Evolutionary conservation across 257 asterid genomes (phyloP), one percentile per base, ranked within the genome.

Genomic region (Solanum phureja): DNA sequence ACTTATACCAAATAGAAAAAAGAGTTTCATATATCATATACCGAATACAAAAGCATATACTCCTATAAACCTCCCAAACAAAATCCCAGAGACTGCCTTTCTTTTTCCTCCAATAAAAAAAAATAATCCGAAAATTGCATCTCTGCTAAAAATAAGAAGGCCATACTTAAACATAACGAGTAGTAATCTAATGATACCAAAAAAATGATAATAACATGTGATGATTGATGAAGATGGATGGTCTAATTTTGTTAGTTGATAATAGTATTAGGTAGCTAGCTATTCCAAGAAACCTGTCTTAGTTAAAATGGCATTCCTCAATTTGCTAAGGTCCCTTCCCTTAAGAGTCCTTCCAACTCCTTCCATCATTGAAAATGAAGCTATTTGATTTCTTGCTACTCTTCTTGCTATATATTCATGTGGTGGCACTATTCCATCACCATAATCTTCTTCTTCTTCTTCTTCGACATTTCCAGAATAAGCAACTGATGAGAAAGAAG

Each of bases 321-420:
- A 76, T 33, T 86, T 91, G 88, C 93, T 92, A 40, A 94, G 93
- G 31, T 95, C 97, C 69, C 98, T 94, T 46, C 98, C 98, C 88
- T 94, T 94, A 35, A 95, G 97, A 10, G 97, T 95, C 29, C 96
- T 88, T 33, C 98, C 98, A 86, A 90, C 87, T 3, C 98, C 98
- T 88, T 95, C 98, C 86, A 93, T 92, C 98, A 95, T 94, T 11
- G 98, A 94, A 86, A 52, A 94, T 0, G 96, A 90, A 82, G 93
- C 94, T 10, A 93, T 74, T 60, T 91, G 92, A 10, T 86, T 90
- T 5, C 89, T 68, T 0, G 94, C 93, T 0, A 88, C 31, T 90
- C 95, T 92, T 64, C 93, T 89, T 0, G 95, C 94, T 37, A 94
- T 56, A 68, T 91, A 84, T 38, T 91, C 95, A 91, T 95, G 98